Base-by-base conservation (phyloP, 169 alveolate species). In the Cryptosporidium muris region DNA sequence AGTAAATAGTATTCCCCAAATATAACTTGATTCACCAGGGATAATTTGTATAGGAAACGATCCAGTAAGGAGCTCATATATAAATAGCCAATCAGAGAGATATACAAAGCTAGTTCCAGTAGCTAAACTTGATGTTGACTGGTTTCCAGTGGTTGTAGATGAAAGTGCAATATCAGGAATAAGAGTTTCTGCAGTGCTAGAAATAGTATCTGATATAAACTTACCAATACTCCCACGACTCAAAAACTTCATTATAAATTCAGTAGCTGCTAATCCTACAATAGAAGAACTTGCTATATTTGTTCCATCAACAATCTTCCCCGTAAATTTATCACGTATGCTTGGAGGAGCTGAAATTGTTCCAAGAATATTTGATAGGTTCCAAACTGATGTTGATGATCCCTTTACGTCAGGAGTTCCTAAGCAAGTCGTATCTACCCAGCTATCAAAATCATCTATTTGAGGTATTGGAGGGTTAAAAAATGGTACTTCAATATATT, bases 1-100 rank as follows among this genome's bases (percentile, higher is more conserved):
- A 58, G 93, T 74, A 48, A 90, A 63, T 51, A 90, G 60, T 12
- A 91, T 91, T 45, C 93, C 93, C 93, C 93, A 90, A 43, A 81
- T 64, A 54, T 90, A 93, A 43, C 89, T 82, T 0, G 81, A 60
- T 54, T 90, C 93, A 51, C 91, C 91, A 0, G 91, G 91, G 11
- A 88, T 7, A 80, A 90, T 82, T 38, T 90, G 65, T 51, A 90
- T 36, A 36, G 94, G 94, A 81, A 90, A 91, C 7, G 81, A 66
- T 9, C 94, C 94, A 9, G 89, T 74, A 11, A 91, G 68, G 47
- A 91, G 56, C 47, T 91, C 92, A 65, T 91, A 91, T 9, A 91
- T 90, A 37, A 88, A 63, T 25, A 90, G 67, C 80, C 91, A 90
- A 48, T 91, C 94, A 25, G 89, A 38, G 9, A 80, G 82, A 7